Percentiles rank a stretch among this genome's conserved stretches.
phyloP scores from a whole-genome alignment of 805 yeast genomes.

The Diddensiella santjacobensis region DNA sequence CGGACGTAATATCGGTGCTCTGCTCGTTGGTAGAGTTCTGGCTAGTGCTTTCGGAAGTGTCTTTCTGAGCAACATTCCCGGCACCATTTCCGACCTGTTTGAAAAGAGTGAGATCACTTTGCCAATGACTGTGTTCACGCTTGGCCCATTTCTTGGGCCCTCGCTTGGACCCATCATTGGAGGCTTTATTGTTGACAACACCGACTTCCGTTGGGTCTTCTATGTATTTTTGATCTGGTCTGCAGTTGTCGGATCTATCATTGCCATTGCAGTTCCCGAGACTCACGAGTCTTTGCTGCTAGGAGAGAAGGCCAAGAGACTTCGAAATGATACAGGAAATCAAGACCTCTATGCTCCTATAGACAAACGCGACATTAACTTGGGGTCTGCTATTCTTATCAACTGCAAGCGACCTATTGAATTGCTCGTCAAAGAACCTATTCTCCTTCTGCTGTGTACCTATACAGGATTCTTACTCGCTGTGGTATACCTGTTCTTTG shows the following conservation, averaged over 20 bases:
- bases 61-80: slow-evolving; percentile 80
- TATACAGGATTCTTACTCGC: slow-evolving; percentile 57
- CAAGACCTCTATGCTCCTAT: slow-evolving; percentile 39
- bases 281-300: slow-evolving; percentile 79
- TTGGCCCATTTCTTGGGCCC: slow-evolving; percentile 80
- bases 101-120: slow-evolving; percentile 58
- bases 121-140: slow-evolving; percentile 75
- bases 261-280: slow-evolving; percentile 54
- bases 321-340: slow-evolving; percentile 47
- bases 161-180: slow-evolving; percentile 61
- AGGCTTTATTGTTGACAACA: slow-evolving; percentile 56
- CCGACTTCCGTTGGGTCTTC: slow-evolving; percentile 70
- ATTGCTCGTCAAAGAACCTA: slow-evolving; percentile 48
- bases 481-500: slow-evolving; percentile 55
- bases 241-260: slow-evolving; percentile 48
- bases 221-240: slow-evolving; percentile 58
- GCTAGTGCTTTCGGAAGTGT: slow-evolving; percentile 77
- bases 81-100: slow-evolving; percentile 78
- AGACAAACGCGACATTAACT: slow-evolving; percentile 29
- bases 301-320: slow-evolving; percentile 56
- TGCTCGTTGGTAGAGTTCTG: slow-evolving; percentile 65
- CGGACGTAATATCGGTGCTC: slow-evolving; percentile 24
- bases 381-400: slow-evolving; percentile 16
- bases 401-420: slow-evolving; percentile 53
- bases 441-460: slow-evolving; percentile 50